A percentile compares a stretch with the other conserved stretches of the same genome.
These are phyloP conservation scores for Dendrocalamus latiflorus DNA, from an alignment of 202 grass and related monocot species.

Conservation along the genomic window DNA sequence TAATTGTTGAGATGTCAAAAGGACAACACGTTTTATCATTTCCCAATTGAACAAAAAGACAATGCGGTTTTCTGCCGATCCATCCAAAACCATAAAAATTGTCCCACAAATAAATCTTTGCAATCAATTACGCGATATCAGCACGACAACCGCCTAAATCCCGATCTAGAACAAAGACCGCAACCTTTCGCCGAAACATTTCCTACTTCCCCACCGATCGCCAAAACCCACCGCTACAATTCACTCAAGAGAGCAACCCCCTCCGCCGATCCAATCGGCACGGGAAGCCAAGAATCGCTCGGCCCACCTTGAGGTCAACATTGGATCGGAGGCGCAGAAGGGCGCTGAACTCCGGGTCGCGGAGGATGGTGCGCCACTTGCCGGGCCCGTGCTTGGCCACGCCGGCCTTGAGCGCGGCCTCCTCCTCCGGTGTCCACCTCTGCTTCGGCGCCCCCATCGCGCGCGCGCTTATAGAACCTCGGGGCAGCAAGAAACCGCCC, in stretches of 20 bases:
- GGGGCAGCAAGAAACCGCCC: neutral
- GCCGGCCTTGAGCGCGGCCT: slow-evolving; percentile 85
- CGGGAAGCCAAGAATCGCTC: neutral
- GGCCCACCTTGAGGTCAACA: slow-evolving; percentile 87
- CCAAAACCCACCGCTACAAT: neutral
- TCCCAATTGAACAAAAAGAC: neutral
- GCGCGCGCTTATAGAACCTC: neutral
- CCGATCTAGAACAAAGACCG: slow-evolving; percentile 10
- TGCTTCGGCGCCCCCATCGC: slow-evolving; percentile 81
- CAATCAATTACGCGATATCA: neutral
- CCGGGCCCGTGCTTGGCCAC: slow-evolving; percentile 83
- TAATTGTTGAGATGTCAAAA: neutral
- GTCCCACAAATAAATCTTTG: neutral
- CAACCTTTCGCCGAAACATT: neutral
- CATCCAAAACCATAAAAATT: neutral
- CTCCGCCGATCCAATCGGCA: slow-evolving; percentile 20
- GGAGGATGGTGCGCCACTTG: slow-evolving; percentile 92
- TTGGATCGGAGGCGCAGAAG: slow-evolving; percentile 70
- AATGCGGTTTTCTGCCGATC: neutral
- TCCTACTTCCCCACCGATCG: slow-evolving; percentile 5
- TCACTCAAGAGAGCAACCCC: neutral
- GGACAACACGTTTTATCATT: neutral
- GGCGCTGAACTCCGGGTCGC: slow-evolving; percentile 75
- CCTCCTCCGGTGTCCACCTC: slow-evolving; percentile 87
- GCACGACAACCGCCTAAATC: slow-evolving; percentile 2